Percentiles rank a stretch among this genome's conserved stretches.
Evolutionary conservation across 768 basidiomycete species (phyloP).

Genomic region (Tulasnella sp.): DNA sequence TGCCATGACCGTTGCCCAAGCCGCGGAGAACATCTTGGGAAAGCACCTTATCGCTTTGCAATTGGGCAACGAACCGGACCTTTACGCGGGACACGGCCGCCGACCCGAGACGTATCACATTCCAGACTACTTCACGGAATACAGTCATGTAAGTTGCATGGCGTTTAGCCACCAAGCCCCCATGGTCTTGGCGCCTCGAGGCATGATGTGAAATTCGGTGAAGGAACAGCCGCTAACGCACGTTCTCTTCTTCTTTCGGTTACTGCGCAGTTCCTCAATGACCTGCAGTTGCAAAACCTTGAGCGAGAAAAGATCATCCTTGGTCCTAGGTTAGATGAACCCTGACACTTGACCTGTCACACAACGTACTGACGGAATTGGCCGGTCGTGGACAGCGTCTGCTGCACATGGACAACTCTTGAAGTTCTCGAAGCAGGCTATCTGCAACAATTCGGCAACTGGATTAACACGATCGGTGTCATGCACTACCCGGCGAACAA

Average conservation of each 20-base stretch:
- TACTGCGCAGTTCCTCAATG: neutral
- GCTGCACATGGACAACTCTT: constrained; percentile 53
- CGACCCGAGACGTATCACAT: constrained; percentile 33
- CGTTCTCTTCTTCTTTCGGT: neutral
- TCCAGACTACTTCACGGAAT: constrained; percentile 31
- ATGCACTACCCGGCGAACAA: constrained; percentile 37
- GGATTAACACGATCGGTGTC: constrained; percentile 16
- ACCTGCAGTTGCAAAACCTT: constrained; percentile 15
- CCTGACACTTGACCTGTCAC: constrained; percentile 27
- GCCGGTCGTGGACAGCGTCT: constrained; percentile 60
- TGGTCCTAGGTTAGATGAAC: constrained; percentile 10
- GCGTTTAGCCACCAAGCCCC: neutral
- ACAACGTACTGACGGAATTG: constrained; percentile 34
- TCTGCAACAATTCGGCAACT: constrained; percentile 33
- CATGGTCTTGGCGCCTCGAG: neutral
- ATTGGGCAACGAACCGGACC: constrained; percentile 75
- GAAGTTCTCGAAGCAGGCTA: constrained; percentile 37
- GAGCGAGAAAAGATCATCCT: constrained; percentile 19
- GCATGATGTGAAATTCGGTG: neutral
- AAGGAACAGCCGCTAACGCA: neutral
- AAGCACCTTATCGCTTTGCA: constrained; percentile 62
- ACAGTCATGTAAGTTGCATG: constrained; percentile 8
- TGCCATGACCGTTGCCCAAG: constrained; percentile 45
- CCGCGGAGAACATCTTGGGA: constrained; percentile 60
- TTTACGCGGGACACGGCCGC: constrained; percentile 55